Evolutionary conservation across 2,329 filamentous ascomycete species (phyloP).

Genomic region (Grosmannia penicillata): DNA sequence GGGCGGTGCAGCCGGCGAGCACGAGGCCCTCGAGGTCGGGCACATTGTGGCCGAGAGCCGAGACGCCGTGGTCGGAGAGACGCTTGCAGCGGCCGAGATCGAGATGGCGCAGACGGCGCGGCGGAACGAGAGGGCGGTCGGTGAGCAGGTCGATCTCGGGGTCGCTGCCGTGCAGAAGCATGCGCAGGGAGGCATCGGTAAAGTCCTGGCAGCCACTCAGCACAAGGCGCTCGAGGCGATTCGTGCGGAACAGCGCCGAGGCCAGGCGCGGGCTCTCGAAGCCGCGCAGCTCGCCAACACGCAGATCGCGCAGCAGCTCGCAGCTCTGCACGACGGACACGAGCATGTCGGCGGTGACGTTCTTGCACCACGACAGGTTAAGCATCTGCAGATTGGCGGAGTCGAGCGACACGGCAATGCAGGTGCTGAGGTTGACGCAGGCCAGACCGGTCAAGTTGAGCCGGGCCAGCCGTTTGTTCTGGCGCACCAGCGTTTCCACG

Average conservation of each 20-base stretch:
- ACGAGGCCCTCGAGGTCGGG: slow-evolving; percentile 73
- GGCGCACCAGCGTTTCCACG: slow-evolving; percentile 58
- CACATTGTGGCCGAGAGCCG: slow-evolving; percentile 55
- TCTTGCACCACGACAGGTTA: slow-evolving; percentile 87
- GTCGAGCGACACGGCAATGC: slow-evolving; percentile 69
- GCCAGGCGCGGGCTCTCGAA: slow-evolving; percentile 65
- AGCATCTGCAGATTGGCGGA: slow-evolving; percentile 72
- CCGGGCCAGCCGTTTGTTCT: slow-evolving; percentile 64
- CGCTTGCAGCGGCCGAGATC: slow-evolving; percentile 67
- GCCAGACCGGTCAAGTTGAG: slow-evolving; percentile 75
- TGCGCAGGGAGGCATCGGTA: slow-evolving; percentile 56
- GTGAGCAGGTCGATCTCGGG: slow-evolving; percentile 73
- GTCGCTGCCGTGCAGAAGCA: slow-evolving; percentile 60
- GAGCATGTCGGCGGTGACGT: slow-evolving; percentile 66
- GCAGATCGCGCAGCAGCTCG: slow-evolving; percentile 58
- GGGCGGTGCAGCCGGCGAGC: slow-evolving; percentile 58
- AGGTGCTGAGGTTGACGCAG: slow-evolving; percentile 67
- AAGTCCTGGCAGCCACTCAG: slow-evolving; percentile 68
- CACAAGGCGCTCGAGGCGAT: slow-evolving; percentile 69
- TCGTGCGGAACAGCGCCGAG: slow-evolving; percentile 59
- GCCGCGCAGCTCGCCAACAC: slow-evolving; percentile 67
- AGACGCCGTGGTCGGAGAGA: slow-evolving; percentile 61
- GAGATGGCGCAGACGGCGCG: slow-evolving; percentile 66
- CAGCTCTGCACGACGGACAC: slow-evolving; percentile 60
- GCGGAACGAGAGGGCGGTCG: slow-evolving; percentile 58